Evolutionary conservation across 148 eudicot genomes (phyloP).

Genomic region (Tetragonia tetragonoides): DNA sequence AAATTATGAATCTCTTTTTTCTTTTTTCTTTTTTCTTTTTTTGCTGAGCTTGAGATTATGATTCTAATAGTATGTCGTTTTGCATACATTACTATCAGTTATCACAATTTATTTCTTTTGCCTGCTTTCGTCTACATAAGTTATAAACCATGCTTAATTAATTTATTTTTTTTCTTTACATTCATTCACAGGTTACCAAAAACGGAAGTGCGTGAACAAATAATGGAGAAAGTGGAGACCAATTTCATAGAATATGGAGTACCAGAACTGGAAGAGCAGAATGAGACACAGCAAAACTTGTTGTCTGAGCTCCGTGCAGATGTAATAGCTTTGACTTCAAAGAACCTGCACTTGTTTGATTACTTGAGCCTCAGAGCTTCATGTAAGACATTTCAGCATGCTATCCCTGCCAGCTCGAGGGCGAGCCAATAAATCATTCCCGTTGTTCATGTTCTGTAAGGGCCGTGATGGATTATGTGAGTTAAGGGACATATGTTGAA

Average conservation of each 20-base stretch:
- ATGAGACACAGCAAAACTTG: background rate
- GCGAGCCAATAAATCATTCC: background rate
- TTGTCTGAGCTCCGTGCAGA: background rate
- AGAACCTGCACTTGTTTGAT: conserved; percentile 21
- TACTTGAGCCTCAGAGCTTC: conserved; percentile 14
- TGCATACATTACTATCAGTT: too few relatives aligned
- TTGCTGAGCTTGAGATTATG: background rate
- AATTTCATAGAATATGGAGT: background rate
- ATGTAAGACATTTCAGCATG: background rate
- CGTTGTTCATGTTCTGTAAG: conserved; percentile 9
- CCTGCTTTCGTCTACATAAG: too few relatives aligned
- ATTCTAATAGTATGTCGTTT: background rate
- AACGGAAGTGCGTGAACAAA: background rate
- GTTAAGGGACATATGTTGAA: conserved; percentile 6
- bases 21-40: too few relatives aligned
- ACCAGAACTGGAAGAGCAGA: background rate
- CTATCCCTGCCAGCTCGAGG: background rate
- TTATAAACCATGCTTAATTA: too few relatives aligned
- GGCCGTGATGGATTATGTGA: background rate
- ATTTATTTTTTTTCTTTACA: too few relatives aligned
- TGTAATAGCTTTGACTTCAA: background rate
- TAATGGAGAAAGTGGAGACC: background rate
- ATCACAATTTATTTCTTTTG: too few relatives aligned
- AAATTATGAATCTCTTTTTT: too few relatives aligned
- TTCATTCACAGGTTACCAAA: conserved; percentile 3